Evolutionary conservation across 2,329 filamentous ascomycete genomes (phyloP), one percentile per base, ranked within the genome.

Genomic region (Sclerotinia glacialis): DNA sequence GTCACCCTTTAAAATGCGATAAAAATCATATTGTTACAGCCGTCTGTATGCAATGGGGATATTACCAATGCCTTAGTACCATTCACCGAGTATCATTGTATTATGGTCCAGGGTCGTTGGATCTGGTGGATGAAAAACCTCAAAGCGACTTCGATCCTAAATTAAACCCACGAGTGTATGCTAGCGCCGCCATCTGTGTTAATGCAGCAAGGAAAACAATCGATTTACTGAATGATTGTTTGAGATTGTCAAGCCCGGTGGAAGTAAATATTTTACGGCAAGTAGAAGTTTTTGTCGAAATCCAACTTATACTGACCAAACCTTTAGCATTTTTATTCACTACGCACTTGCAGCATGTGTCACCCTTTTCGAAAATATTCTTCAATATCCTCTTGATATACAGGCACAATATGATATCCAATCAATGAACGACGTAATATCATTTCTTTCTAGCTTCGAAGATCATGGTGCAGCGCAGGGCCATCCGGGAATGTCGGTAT

Each of bases 291-390:
- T 12, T 18, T 5, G 1, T 21, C 47, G 7, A 16, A 12, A 49
- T 18, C 6, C 65, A 64, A 65, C 49, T 46, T 47, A 23, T 16
- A 42, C 61, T 55, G 18, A 65, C 26, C 2, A 9, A 26, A 4
- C 9, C 3, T 47, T 26, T 62, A 72, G 71, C 56, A 58, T 70
- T 58, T 61, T 58, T 56, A 61, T 71, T 31, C 97, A 98, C 78
- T 97, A 96, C 78, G 94, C 94, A 0, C 92, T 98, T 7, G 96
- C 93, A 0, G 91, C 94, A 0, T 84, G 97, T 3, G 92, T 98
- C 44, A 96, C 93, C 0, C 81, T 98, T 0, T 97, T 98, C 75
- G 92, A 93, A 67, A 97, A 97, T 75, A 95, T 97, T 53, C 80
- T 98, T 0, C 93, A 97, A 75, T 97, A 97, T 72, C 95, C 94